phyloP scores from a whole-genome alignment of 805 yeast genomes.

The Yarrowia yakushimensis region DNA sequence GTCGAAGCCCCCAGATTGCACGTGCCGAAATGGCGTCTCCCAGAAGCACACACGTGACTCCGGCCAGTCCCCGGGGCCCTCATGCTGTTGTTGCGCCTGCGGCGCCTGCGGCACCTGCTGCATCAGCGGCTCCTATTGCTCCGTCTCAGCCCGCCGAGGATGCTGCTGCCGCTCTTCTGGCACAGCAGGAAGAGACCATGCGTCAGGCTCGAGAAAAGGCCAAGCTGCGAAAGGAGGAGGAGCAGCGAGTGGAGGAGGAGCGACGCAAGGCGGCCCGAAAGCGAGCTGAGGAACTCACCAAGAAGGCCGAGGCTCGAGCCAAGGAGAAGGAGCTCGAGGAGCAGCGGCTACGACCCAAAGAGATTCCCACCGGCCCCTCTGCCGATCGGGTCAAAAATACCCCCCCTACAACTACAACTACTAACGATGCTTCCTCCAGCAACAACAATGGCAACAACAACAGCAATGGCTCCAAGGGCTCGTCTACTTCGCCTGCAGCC shows the following conservation, averaged over 20 bases:
- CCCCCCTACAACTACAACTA: neutral
- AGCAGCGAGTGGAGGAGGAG: constrained; percentile 34
- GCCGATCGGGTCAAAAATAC: neutral
- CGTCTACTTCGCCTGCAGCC: neutral
- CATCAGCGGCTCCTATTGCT: neutral
- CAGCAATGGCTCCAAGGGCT: neutral
- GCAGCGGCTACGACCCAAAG: neutral
- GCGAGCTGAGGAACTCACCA: constrained; percentile 36
- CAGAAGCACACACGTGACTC: neutral
- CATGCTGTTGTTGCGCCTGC: neutral
- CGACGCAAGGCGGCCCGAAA: constrained; percentile 34
- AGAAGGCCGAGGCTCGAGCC: constrained; percentile 29
- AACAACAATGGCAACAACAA: neutral
- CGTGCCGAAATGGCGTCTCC: constrained; percentile 5
- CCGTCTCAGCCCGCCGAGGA: neutral
- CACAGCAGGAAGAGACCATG: constrained; percentile 39
- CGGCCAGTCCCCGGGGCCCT: neutral
- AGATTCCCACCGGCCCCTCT: constrained; percentile 17
- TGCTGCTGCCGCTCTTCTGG: constrained; percentile 26
- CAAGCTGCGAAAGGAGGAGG: constrained; percentile 39
- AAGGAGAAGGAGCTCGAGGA: constrained; percentile 29
- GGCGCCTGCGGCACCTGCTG: neutral
- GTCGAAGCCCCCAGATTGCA: neutral
- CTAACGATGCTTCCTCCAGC: neutral
- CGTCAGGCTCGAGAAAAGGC: constrained; percentile 37